Conservation (phyloP, 192 early-diverging fungal species). For the Spizellomyces sp. region DNA sequence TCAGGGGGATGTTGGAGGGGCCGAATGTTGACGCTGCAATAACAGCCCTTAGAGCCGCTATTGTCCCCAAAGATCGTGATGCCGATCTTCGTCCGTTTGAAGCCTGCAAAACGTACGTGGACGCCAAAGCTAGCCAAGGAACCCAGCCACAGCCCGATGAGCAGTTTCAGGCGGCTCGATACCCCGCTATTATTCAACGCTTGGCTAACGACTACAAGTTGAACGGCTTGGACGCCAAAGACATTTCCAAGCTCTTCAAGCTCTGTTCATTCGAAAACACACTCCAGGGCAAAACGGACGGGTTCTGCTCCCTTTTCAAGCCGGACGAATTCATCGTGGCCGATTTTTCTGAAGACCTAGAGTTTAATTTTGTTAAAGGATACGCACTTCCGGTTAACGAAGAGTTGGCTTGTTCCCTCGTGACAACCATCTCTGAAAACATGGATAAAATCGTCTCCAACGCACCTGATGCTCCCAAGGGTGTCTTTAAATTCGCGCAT, state of each 20-base stretch:
- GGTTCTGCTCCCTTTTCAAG: slow-evolving; percentile 38
- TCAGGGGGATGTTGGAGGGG: slow-evolving; percentile 3
- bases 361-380: slow-evolving; percentile 12
- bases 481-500: slow-evolving; percentile 34
- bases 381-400: slow-evolving; percentile 30
- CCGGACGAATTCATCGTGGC: slow-evolving; percentile 16
- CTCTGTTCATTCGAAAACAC: slow-evolving; percentile 41
- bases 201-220: slow-evolving; percentile 17
- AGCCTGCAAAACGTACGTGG: slow-evolving; percentile 26
- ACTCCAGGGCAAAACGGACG: slow-evolving; percentile 22
- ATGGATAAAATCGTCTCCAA: slow-evolving; percentile 17
- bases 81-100: slow-evolving; percentile 39
- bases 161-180: slow-evolving; percentile 8
- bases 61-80: slow-evolving; percentile 30
- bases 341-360: slow-evolving; percentile 32
- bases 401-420: slow-evolving; percentile 30
- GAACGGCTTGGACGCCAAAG: neutral
- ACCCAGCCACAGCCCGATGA: neutral
- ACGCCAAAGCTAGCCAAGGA: slow-evolving; percentile 2
- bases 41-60: neutral
- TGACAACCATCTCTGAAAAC: slow-evolving; percentile 29
- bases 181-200: slow-evolving; percentile 21
- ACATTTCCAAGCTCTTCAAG: slow-evolving; percentile 32
- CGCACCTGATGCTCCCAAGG: slow-evolving; percentile 2
- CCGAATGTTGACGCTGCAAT: slow-evolving; percentile 14